These are phyloP conservation scores for Drechslerella coelobrocha DNA, from an alignment of 2,329 filamentous ascomycete genomes.

Conservation along the genomic window DNA sequence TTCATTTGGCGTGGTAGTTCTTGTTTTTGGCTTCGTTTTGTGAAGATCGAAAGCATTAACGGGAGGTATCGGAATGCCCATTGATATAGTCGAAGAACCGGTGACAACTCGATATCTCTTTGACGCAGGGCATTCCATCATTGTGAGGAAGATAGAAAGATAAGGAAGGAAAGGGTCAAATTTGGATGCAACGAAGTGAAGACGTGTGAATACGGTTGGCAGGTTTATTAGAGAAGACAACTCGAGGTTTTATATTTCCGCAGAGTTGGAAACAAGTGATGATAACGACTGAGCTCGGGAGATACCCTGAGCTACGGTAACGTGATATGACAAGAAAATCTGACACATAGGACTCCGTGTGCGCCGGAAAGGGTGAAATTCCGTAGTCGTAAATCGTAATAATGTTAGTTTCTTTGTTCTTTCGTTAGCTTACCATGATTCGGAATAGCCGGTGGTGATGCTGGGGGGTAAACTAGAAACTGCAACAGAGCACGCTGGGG, in stretches of 20 bases:
- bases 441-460: constrained; percentile 16
- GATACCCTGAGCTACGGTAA: constrained; percentile 15
- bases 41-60: background rate
- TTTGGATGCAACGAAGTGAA: constrained; percentile 5
- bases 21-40: constrained; percentile 16
- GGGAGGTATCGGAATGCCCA: constrained; percentile 11
- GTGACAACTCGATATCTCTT: constrained; percentile 29
- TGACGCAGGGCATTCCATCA: constrained; percentile 16
- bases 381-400: constrained; percentile 20
- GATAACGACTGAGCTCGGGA: constrained; percentile 20
- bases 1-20: constrained; percentile 45
- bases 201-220: background rate
- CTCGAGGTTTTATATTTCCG: constrained; percentile 10
- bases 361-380: constrained; percentile 12
- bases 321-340: background rate
- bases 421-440: constrained; percentile 46
- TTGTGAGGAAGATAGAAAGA: constrained; percentile 6
- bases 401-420: constrained; percentile 38
- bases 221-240: background rate
- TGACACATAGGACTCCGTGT: constrained; percentile 5
- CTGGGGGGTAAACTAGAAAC: constrained; percentile 15
- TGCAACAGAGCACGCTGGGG: constrained; percentile 7
- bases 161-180: constrained; percentile 4
- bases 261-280: constrained; percentile 9
- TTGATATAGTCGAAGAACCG: constrained; percentile 10